These are phyloP conservation scores for Tribonema minus DNA, from an alignment of 108 stramenopile species.

Conservation along the genomic window DNA sequence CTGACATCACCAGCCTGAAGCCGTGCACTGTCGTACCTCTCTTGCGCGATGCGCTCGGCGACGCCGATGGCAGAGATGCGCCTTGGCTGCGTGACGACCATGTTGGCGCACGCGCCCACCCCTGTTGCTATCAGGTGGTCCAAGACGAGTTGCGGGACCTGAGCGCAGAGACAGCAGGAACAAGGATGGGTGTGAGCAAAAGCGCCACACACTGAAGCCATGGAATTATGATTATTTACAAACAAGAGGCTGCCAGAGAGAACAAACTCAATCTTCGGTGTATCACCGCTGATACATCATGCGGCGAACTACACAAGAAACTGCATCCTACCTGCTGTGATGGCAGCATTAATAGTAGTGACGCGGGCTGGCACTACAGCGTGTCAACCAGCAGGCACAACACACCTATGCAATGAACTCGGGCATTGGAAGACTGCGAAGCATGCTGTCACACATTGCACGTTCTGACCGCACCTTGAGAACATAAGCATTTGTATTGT, in stretches of 20 bases:
- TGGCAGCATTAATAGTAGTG: neutral
- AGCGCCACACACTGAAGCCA: too few relatives aligned
- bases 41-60: constrained; percentile 58
- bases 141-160: constrained; percentile 77
- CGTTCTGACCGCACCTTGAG: too few relatives aligned
- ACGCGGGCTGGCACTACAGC: too few relatives aligned
- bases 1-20: too few relatives aligned
- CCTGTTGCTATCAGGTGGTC: constrained; percentile 50
- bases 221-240: neutral
- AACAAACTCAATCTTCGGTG: neutral
- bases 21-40: too few relatives aligned
- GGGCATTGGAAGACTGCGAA: too few relatives aligned
- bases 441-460: too few relatives aligned
- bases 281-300: neutral
- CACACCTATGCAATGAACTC: too few relatives aligned
- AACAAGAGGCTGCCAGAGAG: neutral
- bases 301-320: neutral
- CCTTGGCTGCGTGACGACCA: constrained; percentile 82
- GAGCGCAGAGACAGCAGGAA: too few relatives aligned
- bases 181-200: too few relatives aligned
- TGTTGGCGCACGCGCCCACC: constrained; percentile 44
- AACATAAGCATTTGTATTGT: too few relatives aligned
- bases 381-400: too few relatives aligned
- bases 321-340: neutral
- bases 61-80: constrained; percentile 75